Conservation (phyloP, 495 filamentous ascomycete genomes). For the Bombardia bombarda region DNA sequence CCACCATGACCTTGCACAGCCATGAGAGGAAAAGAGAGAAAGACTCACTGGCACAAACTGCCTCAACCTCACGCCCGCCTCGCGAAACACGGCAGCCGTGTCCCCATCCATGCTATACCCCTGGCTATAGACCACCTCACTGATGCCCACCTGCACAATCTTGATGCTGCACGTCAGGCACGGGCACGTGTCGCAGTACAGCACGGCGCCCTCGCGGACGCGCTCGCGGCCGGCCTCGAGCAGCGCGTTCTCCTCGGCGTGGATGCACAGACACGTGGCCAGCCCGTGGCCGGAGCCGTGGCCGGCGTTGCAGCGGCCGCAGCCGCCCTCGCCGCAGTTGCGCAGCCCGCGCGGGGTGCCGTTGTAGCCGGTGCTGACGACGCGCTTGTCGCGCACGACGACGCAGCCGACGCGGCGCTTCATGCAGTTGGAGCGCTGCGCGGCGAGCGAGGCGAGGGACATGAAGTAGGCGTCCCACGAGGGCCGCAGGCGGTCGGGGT, state of each 20-base stretch:
- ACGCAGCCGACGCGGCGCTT: slow-evolving; percentile 93
- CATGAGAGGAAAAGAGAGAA: no score
- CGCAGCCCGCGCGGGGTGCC: slow-evolving; percentile 77
- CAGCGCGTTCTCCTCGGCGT: slow-evolving; percentile 95
- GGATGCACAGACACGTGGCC: slow-evolving; percentile 84
- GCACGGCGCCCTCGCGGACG: slow-evolving; percentile 65
- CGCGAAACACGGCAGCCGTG: slow-evolving; percentile 68
- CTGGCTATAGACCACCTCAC: slow-evolving; percentile 88
- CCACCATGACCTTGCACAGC: no score
- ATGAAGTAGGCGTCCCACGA: slow-evolving; percentile 98
- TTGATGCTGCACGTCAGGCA: slow-evolving; percentile 99
- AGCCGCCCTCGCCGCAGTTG: slow-evolving; percentile 94
- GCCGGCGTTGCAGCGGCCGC: slow-evolving; percentile 68
- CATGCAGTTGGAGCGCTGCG: slow-evolving; percentile 94
- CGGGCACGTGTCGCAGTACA: slow-evolving; percentile 97
- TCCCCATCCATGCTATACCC: slow-evolving; percentile 88
- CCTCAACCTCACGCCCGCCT: slow-evolving; percentile 68
- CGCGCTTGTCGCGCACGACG: slow-evolving; percentile 77
- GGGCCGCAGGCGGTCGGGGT: slow-evolving; percentile 76
- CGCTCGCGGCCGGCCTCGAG: slow-evolving; percentile 89
- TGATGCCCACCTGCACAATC: slow-evolving; percentile 90
- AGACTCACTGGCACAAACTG: slow-evolving; percentile 73
- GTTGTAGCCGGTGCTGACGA: slow-evolving; percentile 97
- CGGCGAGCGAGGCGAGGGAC: slow-evolving; percentile 84
- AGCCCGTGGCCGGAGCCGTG: slow-evolving; percentile 65